phyloP scores from a whole-genome alignment of 2,329 filamentous ascomycete genomes.

The Colletotrichum sp. region DNA sequence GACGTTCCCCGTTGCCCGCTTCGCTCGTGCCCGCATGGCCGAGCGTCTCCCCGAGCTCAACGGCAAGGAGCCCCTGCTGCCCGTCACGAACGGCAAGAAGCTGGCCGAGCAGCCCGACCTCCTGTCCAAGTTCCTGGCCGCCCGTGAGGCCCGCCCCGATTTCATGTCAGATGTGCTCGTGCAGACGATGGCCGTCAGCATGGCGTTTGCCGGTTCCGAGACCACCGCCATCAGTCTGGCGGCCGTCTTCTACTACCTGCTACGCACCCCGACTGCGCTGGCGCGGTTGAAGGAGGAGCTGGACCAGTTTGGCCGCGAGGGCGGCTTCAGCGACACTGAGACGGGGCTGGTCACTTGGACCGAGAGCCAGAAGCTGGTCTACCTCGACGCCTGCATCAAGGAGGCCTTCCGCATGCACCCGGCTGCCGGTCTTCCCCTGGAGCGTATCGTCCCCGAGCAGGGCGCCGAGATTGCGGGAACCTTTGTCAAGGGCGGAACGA shows the following conservation, averaged over 20 bases:
- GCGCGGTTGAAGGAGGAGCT: constrained; percentile 64
- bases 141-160: constrained; percentile 68
- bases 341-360: constrained; percentile 71
- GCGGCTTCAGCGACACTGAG: constrained; percentile 54
- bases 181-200: constrained; percentile 73
- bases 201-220: constrained; percentile 78
- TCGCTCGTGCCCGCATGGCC: constrained; percentile 70
- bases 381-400: constrained; percentile 79
- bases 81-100: constrained; percentile 38
- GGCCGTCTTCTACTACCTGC: constrained; percentile 75
- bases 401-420: constrained; percentile 81
- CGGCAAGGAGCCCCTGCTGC: constrained; percentile 38
- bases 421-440: constrained; percentile 73
- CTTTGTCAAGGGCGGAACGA: constrained; percentile 71
- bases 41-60: constrained; percentile 61
- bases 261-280: constrained; percentile 65
- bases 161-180: constrained; percentile 76
- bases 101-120: constrained; percentile 58
- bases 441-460: constrained; percentile 71
- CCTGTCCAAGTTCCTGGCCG: constrained; percentile 74
- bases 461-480: constrained; percentile 68
- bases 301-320: constrained; percentile 59
- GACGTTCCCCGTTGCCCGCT: constrained; percentile 75
- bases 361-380: constrained; percentile 72
- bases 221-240: constrained; percentile 79